Conservation (phyloP, 1,284 basidiomycete genomes). For the Crucibulum parvulum region DNA sequence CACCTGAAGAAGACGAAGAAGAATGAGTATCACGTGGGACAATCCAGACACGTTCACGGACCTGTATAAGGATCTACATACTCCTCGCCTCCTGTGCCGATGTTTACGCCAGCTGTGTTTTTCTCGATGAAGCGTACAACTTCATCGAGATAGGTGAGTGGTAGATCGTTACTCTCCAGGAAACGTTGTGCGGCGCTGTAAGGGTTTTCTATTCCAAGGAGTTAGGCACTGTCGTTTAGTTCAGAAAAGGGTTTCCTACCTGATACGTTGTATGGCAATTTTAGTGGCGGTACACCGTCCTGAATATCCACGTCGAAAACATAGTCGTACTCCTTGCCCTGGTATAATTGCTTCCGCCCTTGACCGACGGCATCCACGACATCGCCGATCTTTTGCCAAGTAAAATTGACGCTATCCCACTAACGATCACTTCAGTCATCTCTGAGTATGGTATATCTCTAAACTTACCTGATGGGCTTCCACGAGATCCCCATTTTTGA, state of each 20-base stretch:
- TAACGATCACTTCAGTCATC: slow-evolving; percentile 20
- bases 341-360: slow-evolving; percentile 85
- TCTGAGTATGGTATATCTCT: not conserved
- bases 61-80: slow-evolving; percentile 95
- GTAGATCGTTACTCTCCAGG: slow-evolving; percentile 85
- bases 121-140: slow-evolving; percentile 95
- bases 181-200: slow-evolving; percentile 92
- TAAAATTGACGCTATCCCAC: slow-evolving; percentile 77
- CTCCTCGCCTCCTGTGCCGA: slow-evolving; percentile 62
- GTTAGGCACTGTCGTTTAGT: slow-evolving; percentile 4
- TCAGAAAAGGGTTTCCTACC: slow-evolving; percentile 56
- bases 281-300: slow-evolving; percentile 92
- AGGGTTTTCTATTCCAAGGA: slow-evolving; percentile 78
- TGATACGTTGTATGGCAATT: slow-evolving; percentile 91
- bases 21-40: slow-evolving; percentile 1
- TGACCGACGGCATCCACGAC: slow-evolving; percentile 95
- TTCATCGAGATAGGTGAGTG: slow-evolving; percentile 86
- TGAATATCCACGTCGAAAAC: slow-evolving; percentile 98
- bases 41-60: slow-evolving; percentile 25
- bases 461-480: slow-evolving; percentile 84
- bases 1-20: slow-evolving; percentile 44
- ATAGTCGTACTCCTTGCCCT: slow-evolving; percentile 97
- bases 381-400: slow-evolving; percentile 95
- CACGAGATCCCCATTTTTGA: slow-evolving; percentile 79
- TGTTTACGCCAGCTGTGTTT: slow-evolving; percentile 81